Evolutionary conservation across 202 grass and related monocot genomes (phyloP), one percentile per base, ranked within the genome.

Genomic region (Zizania palustris): DNA sequence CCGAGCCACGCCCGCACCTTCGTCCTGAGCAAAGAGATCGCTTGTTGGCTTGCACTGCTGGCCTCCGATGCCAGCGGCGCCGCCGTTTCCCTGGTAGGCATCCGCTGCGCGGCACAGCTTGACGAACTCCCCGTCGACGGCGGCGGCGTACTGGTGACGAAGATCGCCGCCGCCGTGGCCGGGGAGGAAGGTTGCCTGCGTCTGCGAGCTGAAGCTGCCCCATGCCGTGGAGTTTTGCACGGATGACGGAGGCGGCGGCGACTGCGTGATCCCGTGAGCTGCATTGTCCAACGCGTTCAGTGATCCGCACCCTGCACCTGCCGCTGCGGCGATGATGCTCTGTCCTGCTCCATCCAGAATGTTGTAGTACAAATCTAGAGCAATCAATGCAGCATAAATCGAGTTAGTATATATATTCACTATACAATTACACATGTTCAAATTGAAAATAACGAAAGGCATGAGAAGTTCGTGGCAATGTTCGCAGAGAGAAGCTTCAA

Each of bases 341-440:
- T 96, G 89, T 7, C 79, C 86, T 19, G 81, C 60, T 18, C 79
- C 87, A 5, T 90, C 76, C 45, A 92, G 85, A 46, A 90, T 88
- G 76, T 63, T 86, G 85, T 82, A 92, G 85, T 86, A 85, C 83
- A 89, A 73, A 73, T 93, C 86, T 92, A 65, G 57, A 72, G 71
- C 80, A 71, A 35, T 73, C 80, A 71, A 35, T 73, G 70, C 70
- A 86, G 60, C 57, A 65, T 6, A 75, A 33, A 28, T 37, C 42
- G 38, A 74, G 67, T 81, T 28, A 83, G 33, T 62, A 37, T 11
- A 19, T 69, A 16, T 53, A 15, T 38, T 80, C 10, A 59, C 21
- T 60, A 44, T 11, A 72, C 57, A 9, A 15, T 15, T 9, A 10
- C 65, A 51, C 15, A 7, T 19, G 4, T 12, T 41, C 4, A 60